Evolutionary conservation across 2,329 filamentous ascomycete genomes (phyloP), one percentile per base, ranked within the genome.

Genomic region (Alternaria ethzedia): DNA sequence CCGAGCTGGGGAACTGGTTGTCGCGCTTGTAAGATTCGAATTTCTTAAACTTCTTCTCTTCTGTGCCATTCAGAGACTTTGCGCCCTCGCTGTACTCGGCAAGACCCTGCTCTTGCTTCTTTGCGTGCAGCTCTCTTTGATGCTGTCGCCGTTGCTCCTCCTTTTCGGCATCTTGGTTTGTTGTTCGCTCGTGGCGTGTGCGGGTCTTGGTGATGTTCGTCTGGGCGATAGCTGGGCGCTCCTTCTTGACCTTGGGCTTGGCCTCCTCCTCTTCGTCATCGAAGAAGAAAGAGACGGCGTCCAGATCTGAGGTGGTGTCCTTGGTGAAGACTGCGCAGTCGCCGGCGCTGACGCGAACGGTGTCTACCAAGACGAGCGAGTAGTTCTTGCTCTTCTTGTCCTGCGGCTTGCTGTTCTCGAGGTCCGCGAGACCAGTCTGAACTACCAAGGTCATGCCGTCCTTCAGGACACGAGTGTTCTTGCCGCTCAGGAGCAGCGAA

Each of bases 11-110:
- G 57, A 99, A 89, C 80, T 98, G 95, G 72, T 96, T 97, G 79
- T 98, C 96, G 64, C 95, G 89, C 85, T 98, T 99, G 84, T 99
- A 99, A 0, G 96, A 99, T 81, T 99, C 96, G 77, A 98, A 99
- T 59, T 94, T 92, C 84, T 98, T 98, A 86, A 99, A 98, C 82
- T 95, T 97, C 86, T 98, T 98, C 79, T 96, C 91, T 70, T 96
- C 91, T n/a, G 90, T 90, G 32, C 95, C 96, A 75, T 97, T 96
- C 68, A 95, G 86, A 61, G 91, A 93, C 62, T 90, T 91, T 0
- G 91, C 94, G 1, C 92, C 92, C 75, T 97, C 93, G 45, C 93
- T 89, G 78, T 96, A 99, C 67, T 93, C 88, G 17, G 90, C 91
- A 23, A 97, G 82, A 56, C 96, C 96, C 73, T 97, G 92, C 71